Conservation (phyloP, 192 early-diverging fungal genomes). For the Geranomyces michiganensis region DNA sequence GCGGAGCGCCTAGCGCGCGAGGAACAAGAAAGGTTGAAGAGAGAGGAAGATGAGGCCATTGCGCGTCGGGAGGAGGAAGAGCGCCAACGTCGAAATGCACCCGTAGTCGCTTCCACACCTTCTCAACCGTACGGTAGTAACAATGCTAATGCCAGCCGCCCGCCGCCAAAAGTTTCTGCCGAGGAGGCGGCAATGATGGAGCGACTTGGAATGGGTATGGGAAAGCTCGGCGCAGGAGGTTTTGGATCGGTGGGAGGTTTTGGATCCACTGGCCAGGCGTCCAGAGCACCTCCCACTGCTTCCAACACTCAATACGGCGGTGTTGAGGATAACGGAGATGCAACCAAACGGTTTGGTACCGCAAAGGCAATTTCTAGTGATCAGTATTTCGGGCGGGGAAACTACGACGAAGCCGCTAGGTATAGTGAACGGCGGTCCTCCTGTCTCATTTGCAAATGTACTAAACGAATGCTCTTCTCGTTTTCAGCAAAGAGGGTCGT, state of each 20-base stretch:
- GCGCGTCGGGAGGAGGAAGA: constrained; percentile 40
- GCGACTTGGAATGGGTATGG: constrained; percentile 71
- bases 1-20: constrained; percentile 86
- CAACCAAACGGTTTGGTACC: constrained; percentile 77
- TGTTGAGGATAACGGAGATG: constrained; percentile 51
- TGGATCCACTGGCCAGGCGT: constrained; percentile 35
- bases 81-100: constrained; percentile 17
- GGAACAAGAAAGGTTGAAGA: constrained; percentile 67
- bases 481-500: constrained; percentile 49
- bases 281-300: background rate
- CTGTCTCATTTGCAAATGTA: background rate
- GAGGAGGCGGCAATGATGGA: constrained; percentile 48
- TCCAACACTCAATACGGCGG: constrained; percentile 1
- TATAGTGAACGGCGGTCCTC: constrained; percentile 22
- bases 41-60: constrained; percentile 49
- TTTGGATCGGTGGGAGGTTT: constrained; percentile 47
- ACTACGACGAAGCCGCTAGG: constrained; percentile 62
- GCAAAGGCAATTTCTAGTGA: constrained; percentile 91
- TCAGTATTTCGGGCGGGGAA: constrained; percentile 85
- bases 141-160: too few species aligned
- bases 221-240: constrained; percentile 38
- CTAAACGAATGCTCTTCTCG: constrained; percentile 17
- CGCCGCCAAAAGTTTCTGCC: constrained; percentile 20
- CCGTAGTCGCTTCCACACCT: constrained; percentile 19
- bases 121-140: background rate